These are phyloP conservation scores for Gossypium schwendimanii DNA, from an alignment of 441 rosid genomes.

Conservation along the genomic window DNA sequence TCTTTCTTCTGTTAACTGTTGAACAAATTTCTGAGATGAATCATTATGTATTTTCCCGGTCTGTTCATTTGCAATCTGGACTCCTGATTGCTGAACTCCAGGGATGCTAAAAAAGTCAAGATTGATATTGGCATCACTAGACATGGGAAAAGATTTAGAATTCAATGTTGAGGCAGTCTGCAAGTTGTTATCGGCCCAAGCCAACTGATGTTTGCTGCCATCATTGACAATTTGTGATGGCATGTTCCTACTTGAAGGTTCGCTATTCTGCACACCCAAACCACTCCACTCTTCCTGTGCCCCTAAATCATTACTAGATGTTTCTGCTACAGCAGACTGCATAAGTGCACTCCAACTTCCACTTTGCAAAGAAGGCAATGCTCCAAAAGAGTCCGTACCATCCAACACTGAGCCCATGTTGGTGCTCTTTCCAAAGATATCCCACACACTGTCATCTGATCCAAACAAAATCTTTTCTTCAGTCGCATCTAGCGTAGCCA, in stretches of 20 bases:
- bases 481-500: conserved; percentile 72
- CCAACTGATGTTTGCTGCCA: conserved; percentile 30
- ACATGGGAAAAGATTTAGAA: conserved; percentile 22
- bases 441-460: conserved; percentile 80
- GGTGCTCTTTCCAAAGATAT: conserved; percentile 51
- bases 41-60: conserved; percentile 34
- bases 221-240: conserved; percentile 20
- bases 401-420: conserved; percentile 42
- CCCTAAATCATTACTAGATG: conserved; percentile 38
- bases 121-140: conserved; percentile 24
- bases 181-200: conserved; percentile 35
- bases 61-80: conserved; percentile 29
- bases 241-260: conserved; percentile 32
- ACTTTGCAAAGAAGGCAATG: conserved; percentile 65
- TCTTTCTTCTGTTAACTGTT: conserved; percentile 34
- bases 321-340: conserved; percentile 84
- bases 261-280: conserved; percentile 25
- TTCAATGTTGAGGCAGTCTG: conserved; percentile 18
- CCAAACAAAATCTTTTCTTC: conserved; percentile 90
- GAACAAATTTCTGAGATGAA: conserved; percentile 33
- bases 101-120: conserved; percentile 14
- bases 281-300: conserved; percentile 56
- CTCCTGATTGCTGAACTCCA: conserved; percentile 29
- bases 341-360: conserved; percentile 99
- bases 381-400: conserved; percentile 35